These are phyloP conservation scores for Solanum piurae DNA, from an alignment of 257 asterid species.

Conservation along the genomic window DNA sequence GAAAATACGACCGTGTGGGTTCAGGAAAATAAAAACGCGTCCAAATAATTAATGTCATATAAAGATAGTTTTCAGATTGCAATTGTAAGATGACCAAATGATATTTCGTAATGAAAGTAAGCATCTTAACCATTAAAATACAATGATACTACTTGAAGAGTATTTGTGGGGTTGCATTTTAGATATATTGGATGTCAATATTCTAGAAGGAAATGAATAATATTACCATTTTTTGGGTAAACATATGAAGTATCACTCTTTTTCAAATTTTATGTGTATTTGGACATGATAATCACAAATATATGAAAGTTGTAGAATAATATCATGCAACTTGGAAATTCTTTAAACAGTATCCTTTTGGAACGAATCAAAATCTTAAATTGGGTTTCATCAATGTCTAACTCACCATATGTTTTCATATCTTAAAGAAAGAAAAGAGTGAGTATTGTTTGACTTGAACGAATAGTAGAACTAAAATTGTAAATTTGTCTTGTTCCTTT, in stretches of 20 bases:
- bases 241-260: too few species aligned
- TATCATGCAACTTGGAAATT: neutral
- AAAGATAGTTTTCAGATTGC: neutral
- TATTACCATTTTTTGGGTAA: neutral
- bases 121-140: too few species aligned
- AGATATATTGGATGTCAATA: neutral
- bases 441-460: constrained; percentile 2
- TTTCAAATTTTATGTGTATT: too few species aligned
- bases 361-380: neutral
- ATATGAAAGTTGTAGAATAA: neutral
- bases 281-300: neutral
- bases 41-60: neutral
- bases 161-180: neutral
- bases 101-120: too few species aligned
- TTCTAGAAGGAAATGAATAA: neutral
- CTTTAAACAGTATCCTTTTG: neutral
- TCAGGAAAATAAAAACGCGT: neutral
- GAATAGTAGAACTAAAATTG: neutral
- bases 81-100: neutral
- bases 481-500: neutral
- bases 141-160: neutral
- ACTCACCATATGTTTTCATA: neutral
- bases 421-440: neutral
- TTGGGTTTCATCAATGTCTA: neutral
- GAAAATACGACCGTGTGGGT: too few species aligned